These are phyloP conservation scores for Aspergillus amoenus DNA, from an alignment of 2,329 filamentous ascomycete species.

Conservation along the genomic window DNA sequence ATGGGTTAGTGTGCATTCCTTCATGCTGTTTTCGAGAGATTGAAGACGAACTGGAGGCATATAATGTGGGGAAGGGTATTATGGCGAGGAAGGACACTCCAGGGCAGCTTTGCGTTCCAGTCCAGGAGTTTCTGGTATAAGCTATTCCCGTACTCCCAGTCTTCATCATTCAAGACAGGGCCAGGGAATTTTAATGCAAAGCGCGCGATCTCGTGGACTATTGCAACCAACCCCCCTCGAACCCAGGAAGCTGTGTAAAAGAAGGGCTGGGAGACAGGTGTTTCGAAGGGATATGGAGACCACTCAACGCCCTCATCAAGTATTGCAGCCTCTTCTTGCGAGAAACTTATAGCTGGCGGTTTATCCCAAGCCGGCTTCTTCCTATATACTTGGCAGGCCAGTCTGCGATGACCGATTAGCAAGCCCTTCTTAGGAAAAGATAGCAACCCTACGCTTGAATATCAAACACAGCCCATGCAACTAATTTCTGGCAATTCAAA, in stretches of 20 bases:
- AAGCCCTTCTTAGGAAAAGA: neutral
- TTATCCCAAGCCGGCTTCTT: constrained; percentile 18
- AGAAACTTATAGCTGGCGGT: constrained; percentile 19
- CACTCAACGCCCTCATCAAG: constrained; percentile 17
- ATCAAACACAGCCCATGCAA: constrained; percentile 25
- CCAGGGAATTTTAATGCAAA: constrained; percentile 15
- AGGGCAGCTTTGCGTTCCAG: constrained; percentile 16
- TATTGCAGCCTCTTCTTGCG: constrained; percentile 14
- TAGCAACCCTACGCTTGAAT: constrained; percentile 19
- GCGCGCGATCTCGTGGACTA: constrained; percentile 16
- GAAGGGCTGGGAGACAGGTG: constrained; percentile 13
- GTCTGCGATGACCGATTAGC: constrained; percentile 13
- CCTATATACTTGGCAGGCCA: constrained; percentile 24
- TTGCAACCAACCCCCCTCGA: constrained; percentile 14
- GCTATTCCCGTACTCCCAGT: constrained; percentile 17
- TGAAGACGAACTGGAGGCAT: constrained; percentile 19
- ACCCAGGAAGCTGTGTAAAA: constrained; percentile 13
- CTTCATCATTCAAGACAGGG: neutral
- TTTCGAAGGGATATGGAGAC: constrained; percentile 18
- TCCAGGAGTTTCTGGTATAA: constrained; percentile 10
- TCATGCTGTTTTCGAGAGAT: too few species aligned
- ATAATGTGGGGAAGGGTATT: constrained; percentile 21
- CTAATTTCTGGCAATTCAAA: constrained; percentile 18
- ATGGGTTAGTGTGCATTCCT: neutral
- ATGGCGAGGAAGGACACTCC: constrained; percentile 9